Percentiles rank a stretch among this genome's conserved stretches.
Evolutionary conservation across 441 rosid genomes (phyloP).

Genomic region (Cnidoscolus chayamansa): DNA sequence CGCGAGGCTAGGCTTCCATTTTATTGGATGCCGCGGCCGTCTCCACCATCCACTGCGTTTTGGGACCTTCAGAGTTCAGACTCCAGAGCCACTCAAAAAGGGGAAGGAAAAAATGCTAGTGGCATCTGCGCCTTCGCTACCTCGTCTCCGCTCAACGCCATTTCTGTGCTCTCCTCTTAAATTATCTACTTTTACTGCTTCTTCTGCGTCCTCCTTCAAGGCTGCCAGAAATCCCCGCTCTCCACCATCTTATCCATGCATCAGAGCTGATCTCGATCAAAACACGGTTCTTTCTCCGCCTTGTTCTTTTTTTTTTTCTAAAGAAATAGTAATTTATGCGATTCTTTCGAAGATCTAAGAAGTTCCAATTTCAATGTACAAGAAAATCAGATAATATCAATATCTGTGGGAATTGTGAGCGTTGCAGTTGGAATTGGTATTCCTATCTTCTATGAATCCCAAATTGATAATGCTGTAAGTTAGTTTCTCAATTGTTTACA

Average conservation of each 20-base stretch:
- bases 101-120: conserved; percentile 40
- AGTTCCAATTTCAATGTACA: background rate
- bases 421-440: conserved; percentile 80
- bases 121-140: conserved; percentile 37
- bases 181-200: conserved; percentile 28
- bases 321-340: background rate
- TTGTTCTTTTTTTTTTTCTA: background rate
- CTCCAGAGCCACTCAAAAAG: background rate
- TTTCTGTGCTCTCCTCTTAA: conserved; percentile 51
- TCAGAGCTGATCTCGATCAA: conserved; percentile 80
- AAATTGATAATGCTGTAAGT: conserved; percentile 84
- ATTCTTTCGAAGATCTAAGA: background rate
- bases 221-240: conserved; percentile 39
- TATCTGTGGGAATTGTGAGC: conserved; percentile 79
- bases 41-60: background rate
- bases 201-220: conserved; percentile 23
- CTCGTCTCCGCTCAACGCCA: conserved; percentile 51
- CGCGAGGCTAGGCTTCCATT: background rate
- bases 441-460: conserved; percentile 82
- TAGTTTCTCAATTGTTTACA: background rate
- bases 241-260: conserved; percentile 50
- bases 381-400: conserved; percentile 61
- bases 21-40: background rate
- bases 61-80: background rate
- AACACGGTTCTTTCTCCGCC: conserved; percentile 52